phyloP scores from a whole-genome alignment of 169 alveolate genomes.

The Plasmodium vinckei region DNA sequence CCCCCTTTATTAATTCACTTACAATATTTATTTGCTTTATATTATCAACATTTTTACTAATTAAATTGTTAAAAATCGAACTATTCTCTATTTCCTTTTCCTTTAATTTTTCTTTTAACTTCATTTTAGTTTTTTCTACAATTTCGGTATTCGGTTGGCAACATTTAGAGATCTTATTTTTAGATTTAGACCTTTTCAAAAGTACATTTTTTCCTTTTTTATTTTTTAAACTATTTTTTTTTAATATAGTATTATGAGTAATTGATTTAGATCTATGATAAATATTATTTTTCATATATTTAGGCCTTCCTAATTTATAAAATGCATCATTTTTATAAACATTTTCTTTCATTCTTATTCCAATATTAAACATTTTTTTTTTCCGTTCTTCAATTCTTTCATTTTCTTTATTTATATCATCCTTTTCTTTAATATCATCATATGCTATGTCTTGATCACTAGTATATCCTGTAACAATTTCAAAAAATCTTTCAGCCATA shows the following conservation, averaged over 20 bases:
- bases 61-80: not conserved
- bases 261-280: slow-evolving; percentile 37
- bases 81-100: not conserved
- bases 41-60: slow-evolving; percentile 1
- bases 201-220: slow-evolving; percentile 6
- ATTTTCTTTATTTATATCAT: not conserved
- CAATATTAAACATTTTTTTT: slow-evolving; percentile 16
- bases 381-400: not conserved
- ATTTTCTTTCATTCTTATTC: slow-evolving; percentile 38
- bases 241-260: slow-evolving; percentile 50
- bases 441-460: slow-evolving; percentile 46
- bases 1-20: too few relatives aligned
- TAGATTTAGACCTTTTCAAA: slow-evolving; percentile 18
- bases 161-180: slow-evolving; percentile 17
- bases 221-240: slow-evolving; percentile 43
- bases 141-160: not conserved
- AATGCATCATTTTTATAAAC: slow-evolving; percentile 25
- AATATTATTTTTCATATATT: slow-evolving; percentile 13
- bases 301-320: slow-evolving; percentile 58
- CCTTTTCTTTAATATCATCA: slow-evolving; percentile 2
- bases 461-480: slow-evolving; percentile 51
- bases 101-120: slow-evolving; percentile 26
- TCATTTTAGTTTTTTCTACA: slow-evolving; percentile 36
- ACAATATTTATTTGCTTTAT: not conserved
- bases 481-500: slow-evolving; percentile 63